Conservation (phyloP, 805 yeast species). For the Lipomyces spencermartinsiae region DNA sequence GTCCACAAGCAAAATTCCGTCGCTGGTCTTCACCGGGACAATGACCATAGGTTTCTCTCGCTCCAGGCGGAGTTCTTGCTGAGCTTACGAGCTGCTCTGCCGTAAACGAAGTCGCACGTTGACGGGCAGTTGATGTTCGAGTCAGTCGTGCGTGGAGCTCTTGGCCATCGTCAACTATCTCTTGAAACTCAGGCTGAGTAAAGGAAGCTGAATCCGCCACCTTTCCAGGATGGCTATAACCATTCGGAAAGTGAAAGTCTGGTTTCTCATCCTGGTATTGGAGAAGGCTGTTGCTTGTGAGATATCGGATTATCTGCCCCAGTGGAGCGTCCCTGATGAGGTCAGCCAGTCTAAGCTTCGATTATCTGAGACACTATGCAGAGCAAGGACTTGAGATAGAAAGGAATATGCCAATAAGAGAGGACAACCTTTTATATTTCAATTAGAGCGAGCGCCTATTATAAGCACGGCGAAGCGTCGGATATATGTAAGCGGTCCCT, state of each 20-base stretch:
- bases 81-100: conserved; percentile 8
- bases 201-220: neutral
- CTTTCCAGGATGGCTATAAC: neutral
- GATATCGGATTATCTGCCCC: conserved; percentile 16
- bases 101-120: neutral
- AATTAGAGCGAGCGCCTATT: neutral
- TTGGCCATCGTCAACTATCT: neutral
- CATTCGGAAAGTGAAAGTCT: conserved; percentile 13
- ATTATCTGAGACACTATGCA: neutral
- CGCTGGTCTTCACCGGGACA: conserved; percentile 3
- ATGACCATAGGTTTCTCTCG: neutral
- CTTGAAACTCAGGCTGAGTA: neutral
- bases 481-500: neutral
- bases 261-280: conserved; percentile 15
- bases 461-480: neutral
- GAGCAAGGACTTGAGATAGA: conserved; percentile 2
- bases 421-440: neutral
- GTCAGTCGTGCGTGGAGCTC: neutral
- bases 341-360: neutral
- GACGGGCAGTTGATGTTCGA: neutral
- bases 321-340: conserved; percentile 19
- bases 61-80: conserved; percentile 1
- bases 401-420: conserved; percentile 1
- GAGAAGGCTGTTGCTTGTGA: neutral
- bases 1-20: conserved; percentile 14